A percentile compares a stretch with the other conserved stretches of the same genome.
Conservation (phyloP, 1,139 yeast genomes). For the Lodderomyces elongisporus region DNA sequence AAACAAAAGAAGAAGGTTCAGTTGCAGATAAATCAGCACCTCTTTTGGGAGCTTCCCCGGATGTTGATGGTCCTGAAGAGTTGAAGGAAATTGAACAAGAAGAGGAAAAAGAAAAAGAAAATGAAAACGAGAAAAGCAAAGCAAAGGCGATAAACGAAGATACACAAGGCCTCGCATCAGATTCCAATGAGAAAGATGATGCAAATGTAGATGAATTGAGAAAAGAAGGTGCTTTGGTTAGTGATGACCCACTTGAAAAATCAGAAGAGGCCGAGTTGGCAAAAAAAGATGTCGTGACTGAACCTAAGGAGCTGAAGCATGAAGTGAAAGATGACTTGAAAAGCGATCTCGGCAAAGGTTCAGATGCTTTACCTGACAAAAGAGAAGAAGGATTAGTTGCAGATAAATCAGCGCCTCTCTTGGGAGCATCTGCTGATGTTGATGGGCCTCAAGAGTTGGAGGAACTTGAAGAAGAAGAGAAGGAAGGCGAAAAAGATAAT, state of each 20-base stretch:
- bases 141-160: slow-evolving; percentile 10
- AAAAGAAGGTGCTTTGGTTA: slow-evolving; percentile 43
- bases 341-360: too few relatives aligned
- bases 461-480: slow-evolving; percentile 5
- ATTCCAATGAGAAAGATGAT: slow-evolving; percentile 35
- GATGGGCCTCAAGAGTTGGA: slow-evolving; percentile 6
- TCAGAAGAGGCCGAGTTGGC: slow-evolving; percentile 8
- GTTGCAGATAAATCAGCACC: slow-evolving; percentile 1
- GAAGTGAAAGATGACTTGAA: slow-evolving; percentile 1
- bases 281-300: slow-evolving; percentile 5
- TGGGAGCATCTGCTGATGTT: slow-evolving; percentile 2
- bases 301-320: background rate
- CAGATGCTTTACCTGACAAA: too few relatives aligned
- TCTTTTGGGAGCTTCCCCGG: background rate
- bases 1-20: too few relatives aligned
- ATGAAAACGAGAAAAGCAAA: slow-evolving; percentile 1
- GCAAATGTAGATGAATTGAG: slow-evolving; percentile 35
- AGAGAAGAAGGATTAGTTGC: too few relatives aligned
- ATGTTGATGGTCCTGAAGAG: slow-evolving; percentile 5
- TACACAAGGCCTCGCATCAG: slow-evolving; percentile 4
- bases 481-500: slow-evolving; percentile 4
- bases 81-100: slow-evolving; percentile 4
- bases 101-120: slow-evolving; percentile 4
- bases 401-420: too few relatives aligned
- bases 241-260: slow-evolving; percentile 40